A percentile compares a stretch with the other conserved stretches of the same genome.
These are phyloP conservation scores for Solanum sejunctum DNA, from an alignment of 257 asterid species.

Conservation along the genomic window DNA sequence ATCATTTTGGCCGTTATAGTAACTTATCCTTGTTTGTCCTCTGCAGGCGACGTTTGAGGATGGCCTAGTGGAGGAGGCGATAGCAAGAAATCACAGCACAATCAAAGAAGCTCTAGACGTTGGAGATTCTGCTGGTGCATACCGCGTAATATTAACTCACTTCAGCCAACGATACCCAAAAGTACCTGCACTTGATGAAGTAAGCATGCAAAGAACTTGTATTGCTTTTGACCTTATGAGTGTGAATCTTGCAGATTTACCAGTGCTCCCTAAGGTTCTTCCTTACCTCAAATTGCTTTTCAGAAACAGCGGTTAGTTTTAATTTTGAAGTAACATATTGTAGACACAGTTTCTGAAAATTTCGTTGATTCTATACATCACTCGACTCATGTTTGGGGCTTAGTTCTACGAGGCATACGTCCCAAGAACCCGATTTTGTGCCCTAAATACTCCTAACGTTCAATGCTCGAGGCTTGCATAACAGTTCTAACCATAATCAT, in stretches of 20 bases:
- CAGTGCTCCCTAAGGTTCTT: slow-evolving; percentile 59
- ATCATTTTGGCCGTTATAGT: background rate
- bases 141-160: slow-evolving; percentile 73
- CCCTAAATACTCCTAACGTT: background rate
- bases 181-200: slow-evolving; percentile 73
- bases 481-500: background rate
- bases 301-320: slow-evolving; percentile 2
- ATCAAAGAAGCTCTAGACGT: slow-evolving; percentile 71
- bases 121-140: slow-evolving; percentile 69
- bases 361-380: background rate
- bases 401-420: background rate
- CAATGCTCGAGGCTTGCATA: background rate
- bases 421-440: background rate
- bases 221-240: slow-evolving; percentile 91
- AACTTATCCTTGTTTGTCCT: background rate
- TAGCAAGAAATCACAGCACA: slow-evolving; percentile 41
- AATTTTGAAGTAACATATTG: background rate
- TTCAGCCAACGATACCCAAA: slow-evolving; percentile 98
- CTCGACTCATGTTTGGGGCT: background rate
- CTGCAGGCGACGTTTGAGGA: background rate
- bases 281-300: slow-evolving; percentile 59
- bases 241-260: slow-evolving; percentile 71
- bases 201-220: slow-evolving; percentile 57
- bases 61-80: background rate
- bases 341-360: background rate